Evolutionary conservation across 305 asterid species (phyloP).

Genomic region (Solanum hybrid): DNA sequence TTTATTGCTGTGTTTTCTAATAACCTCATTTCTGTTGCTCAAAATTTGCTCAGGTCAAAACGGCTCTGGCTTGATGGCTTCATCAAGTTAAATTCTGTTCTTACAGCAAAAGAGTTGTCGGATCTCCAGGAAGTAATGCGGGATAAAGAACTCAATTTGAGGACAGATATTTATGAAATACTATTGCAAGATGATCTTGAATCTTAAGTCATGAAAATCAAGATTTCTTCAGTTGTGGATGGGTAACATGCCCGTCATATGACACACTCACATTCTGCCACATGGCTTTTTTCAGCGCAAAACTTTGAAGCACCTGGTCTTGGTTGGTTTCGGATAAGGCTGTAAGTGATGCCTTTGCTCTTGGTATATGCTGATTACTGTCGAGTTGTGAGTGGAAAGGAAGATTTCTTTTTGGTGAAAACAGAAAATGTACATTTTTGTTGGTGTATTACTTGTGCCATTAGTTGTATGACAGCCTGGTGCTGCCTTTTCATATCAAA

Average conservation of each 20-base stretch:
- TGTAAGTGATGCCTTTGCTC: too few relatives aligned
- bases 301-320: not conserved
- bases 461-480: too few relatives aligned
- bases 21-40: not conserved
- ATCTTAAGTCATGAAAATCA: not conserved
- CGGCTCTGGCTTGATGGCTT: slow-evolving; percentile 93
- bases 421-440: too few relatives aligned
- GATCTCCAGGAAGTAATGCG: slow-evolving; percentile 97
- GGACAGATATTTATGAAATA: slow-evolving; percentile 90
- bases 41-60: slow-evolving; percentile 56
- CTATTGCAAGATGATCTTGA: slow-evolving; percentile 69
- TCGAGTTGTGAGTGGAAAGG: too few relatives aligned
- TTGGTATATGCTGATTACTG: too few relatives aligned
- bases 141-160: slow-evolving; percentile 82
- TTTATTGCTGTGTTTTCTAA: not conserved
- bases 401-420: too few relatives aligned
- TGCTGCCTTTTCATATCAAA: too few relatives aligned
- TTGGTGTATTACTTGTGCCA: too few relatives aligned
- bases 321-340: not conserved
- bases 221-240: not conserved
- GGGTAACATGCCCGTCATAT: not conserved
- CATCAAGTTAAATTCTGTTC: slow-evolving; percentile 45
- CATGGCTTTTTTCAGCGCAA: not conserved
- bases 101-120: slow-evolving; percentile 78
- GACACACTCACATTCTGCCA: not conserved